Conservation (phyloP, 2,329 filamentous ascomycete species). For the Trichoderma simmonsii region DNA sequence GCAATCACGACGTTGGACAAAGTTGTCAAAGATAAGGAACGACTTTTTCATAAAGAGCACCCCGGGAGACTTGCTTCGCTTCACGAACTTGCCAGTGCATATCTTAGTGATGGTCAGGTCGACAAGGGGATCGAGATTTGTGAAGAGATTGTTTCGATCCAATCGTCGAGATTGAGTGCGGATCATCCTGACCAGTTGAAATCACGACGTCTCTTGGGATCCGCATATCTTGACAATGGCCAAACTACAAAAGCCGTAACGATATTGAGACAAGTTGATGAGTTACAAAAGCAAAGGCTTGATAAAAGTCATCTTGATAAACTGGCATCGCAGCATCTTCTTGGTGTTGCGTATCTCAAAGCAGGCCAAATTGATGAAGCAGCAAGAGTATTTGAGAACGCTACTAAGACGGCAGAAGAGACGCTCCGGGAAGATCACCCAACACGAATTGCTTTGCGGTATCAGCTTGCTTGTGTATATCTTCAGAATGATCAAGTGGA, state of each 20-base stretch:
- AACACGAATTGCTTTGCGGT: not conserved
- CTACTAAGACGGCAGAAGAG: not conserved
- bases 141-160: conserved; percentile 10
- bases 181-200: conserved; percentile 10
- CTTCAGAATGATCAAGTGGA: not conserved
- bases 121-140: not conserved
- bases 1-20: conserved; percentile 1
- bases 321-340: conserved; percentile 7
- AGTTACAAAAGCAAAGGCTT: not conserved
- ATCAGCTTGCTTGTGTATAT: conserved; percentile 3
- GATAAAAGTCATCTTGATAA: conserved; percentile 1
- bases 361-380: conserved; percentile 6
- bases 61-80: conserved; percentile 5
- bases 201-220: not conserved
- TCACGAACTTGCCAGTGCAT: conserved; percentile 14
- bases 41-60: not conserved
- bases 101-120: conserved; percentile 11
- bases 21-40: conserved; percentile 6
- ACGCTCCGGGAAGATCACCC: conserved; percentile 5
- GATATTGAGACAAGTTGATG: not conserved
- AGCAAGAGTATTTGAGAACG: not conserved
- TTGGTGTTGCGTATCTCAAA: conserved; percentile 10
- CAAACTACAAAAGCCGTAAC: not conserved
- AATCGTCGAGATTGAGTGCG: not conserved
- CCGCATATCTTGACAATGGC: not conserved